Evolutionary conservation across 176 grass and related monocot genomes (phyloP).

Genomic region (barley (Hordeum vulgare)): MorexV3_pseudomolecules_assembly NC_058520.1:86503490-86503989

Average conservation of each 20-base stretch:
- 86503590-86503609: not conserved
- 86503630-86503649: conserved; percentile 15
- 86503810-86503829: not conserved
- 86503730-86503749: conserved; percentile 23
- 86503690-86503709: not conserved
- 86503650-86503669: not conserved
- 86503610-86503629: conserved; percentile 1
- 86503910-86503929: not conserved
- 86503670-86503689: not conserved
- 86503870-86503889: conserved; percentile 15
- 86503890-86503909: not conserved
- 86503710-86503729: not conserved
- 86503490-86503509: not conserved
- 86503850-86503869: not conserved
- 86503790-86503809: not conserved
- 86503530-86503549: no score
- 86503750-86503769: conserved; percentile 26
- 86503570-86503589: conserved; percentile 16
- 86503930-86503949: not conserved
- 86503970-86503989: conserved; percentile 1
- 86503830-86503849: not conserved
- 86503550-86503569: conserved; percentile 13
- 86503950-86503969: not conserved
- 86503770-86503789: not conserved
- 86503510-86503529: no score